Conservation (phyloP, 2,329 filamentous ascomycete species). For the Penicillium glabrum region DNA sequence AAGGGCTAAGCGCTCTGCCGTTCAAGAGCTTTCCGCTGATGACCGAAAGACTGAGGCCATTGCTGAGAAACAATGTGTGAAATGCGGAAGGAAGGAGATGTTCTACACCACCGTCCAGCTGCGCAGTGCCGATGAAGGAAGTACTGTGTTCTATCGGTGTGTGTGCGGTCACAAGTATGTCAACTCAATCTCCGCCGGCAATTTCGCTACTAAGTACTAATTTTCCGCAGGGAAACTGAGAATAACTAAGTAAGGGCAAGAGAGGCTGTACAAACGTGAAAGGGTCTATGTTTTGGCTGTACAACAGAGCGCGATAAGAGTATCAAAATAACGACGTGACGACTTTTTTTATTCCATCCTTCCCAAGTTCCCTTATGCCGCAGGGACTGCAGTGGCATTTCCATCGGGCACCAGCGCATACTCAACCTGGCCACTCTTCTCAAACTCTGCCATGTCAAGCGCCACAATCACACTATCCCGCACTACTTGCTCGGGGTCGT, state of each 20-base stretch:
- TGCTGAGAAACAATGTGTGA: conserved; percentile 69
- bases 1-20: conserved; percentile 79
- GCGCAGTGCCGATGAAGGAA: conserved; percentile 91
- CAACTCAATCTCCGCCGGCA: background rate
- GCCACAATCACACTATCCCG: conserved; percentile 93
- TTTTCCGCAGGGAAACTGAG: conserved; percentile 31
- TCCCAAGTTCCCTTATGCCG: conserved; percentile 24
- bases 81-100: conserved; percentile 80
- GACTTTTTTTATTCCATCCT: conserved; percentile 18
- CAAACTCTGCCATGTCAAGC: conserved; percentile 96
- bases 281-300: conserved; percentile 25
- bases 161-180: conserved; percentile 80
- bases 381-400: conserved; percentile 27
- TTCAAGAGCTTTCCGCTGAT: conserved; percentile 76
- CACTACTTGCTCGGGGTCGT: conserved; percentile 91
- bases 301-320: conserved; percentile 28
- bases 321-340: conserved; percentile 30
- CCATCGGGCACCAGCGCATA: conserved; percentile 83
- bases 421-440: conserved; percentile 82
- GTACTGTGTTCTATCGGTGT: conserved; percentile 86
- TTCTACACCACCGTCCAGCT: conserved; percentile 82
- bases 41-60: conserved; percentile 73
- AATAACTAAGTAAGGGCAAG: conserved; percentile 31
- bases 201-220: conserved; percentile 16
- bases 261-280: conserved; percentile 14